Evolutionary conservation across 257 asterid genomes (phyloP), one percentile per base, ranked within the genome.

Genomic region (Capsicum pubescens): DNA sequence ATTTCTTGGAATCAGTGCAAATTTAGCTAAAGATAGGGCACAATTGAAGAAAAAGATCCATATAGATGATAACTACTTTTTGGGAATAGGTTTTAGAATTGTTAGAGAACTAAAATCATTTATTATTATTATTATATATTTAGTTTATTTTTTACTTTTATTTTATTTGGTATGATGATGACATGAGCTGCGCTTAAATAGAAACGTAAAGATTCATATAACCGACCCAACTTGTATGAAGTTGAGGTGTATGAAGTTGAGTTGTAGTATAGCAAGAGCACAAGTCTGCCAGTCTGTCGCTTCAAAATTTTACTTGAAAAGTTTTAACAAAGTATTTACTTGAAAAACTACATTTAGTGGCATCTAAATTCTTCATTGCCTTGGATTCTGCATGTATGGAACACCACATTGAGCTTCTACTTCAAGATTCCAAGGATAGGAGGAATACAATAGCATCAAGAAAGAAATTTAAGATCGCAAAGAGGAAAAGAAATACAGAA

Each of bases 401-500:
- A 14, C n/a, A 13, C 21, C 74, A 36, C 76, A 67, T 67, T 67
- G 76, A 15, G 21, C 17, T 36, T 36, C 76, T 67, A 13, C 76
- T 35, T 67, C 52, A 67, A 15, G 13, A 35, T 67, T 67, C 74
- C 76, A 67, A 67, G 21, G 76, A 36, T 67, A 21, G 36, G 36
- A 35, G 74, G 74, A 69, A 69, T 50, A 74, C 61, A 74, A 74
- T 74, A 74, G 7, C 19, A 74, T 21, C 61, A 21, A 50, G 13
- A 50, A 74, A 74, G 61, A 74, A 74, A 74, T 74, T 74, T 7
- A 50, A 13, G 60, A 50, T 13, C 7, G 0, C 8, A 13, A 3
- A 12, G 50, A 54, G 46, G 50, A 15, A 32, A 14, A 14, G 57
- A 60, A 46, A 44, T 14, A 35, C 77, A 81, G 46, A 81, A 61